Conservation (phyloP, 352 stramenopile species). For the Phytophthora palmivora region DNA sequence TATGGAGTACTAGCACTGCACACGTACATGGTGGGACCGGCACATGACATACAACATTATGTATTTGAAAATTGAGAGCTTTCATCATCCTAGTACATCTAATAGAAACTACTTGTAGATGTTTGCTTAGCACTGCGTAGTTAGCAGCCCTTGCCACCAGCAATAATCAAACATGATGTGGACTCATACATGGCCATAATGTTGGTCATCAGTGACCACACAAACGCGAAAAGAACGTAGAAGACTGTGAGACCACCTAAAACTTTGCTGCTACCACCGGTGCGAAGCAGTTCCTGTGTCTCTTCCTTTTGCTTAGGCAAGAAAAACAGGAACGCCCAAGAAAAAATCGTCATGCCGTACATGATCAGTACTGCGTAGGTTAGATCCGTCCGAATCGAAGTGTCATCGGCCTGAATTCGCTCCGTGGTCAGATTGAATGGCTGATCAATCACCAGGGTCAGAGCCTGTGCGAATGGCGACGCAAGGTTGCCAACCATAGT, state of each 20-base stretch:
- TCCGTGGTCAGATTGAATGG: constrained; percentile 40
- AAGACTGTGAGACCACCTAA: constrained; percentile 41
- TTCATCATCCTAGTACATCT: too few relatives aligned
- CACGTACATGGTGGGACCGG: too few relatives aligned
- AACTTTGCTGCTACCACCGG: constrained; percentile 34
- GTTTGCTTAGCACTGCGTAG: too few relatives aligned
- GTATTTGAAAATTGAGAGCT: too few relatives aligned
- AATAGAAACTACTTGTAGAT: too few relatives aligned
- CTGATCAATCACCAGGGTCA: constrained; percentile 41
- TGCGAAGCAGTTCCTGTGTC: constrained; percentile 40
- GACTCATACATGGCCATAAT: constrained; percentile 38
- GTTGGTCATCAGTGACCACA: constrained; percentile 41
- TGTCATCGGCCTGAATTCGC: constrained; percentile 39
- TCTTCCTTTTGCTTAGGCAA: constrained; percentile 43
- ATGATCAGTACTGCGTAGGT: constrained; percentile 49
- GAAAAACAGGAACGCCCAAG: constrained; percentile 35
- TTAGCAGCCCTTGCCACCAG: constrained; percentile 47
- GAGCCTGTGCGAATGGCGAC: constrained; percentile 32
- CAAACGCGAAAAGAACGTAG: constrained; percentile 39
- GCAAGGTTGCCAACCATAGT: constrained; percentile 46
- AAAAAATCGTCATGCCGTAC: constrained; percentile 41
- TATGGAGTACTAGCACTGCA: too few relatives aligned
- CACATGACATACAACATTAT: too few relatives aligned
- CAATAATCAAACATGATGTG: constrained; percentile 44
- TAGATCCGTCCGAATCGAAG: constrained; percentile 42